Percentiles rank a stretch among this genome's conserved stretches.
phyloP scores from a whole-genome alignment of 192 early-diverging fungal species.

The Coemansia guatemalensis region DNA sequence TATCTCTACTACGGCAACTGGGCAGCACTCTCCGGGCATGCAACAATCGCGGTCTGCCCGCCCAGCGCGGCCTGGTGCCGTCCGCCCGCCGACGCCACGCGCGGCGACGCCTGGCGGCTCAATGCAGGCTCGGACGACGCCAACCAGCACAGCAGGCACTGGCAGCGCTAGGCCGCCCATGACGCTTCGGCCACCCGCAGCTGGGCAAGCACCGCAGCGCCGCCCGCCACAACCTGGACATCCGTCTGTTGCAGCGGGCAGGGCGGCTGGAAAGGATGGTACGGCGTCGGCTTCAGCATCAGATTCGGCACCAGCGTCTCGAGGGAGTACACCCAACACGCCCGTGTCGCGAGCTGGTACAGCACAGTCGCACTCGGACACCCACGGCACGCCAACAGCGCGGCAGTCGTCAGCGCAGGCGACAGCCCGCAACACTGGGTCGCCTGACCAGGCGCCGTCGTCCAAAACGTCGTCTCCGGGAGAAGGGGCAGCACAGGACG shows the following conservation, averaged over 20 bases:
- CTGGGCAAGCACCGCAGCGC: slow-evolving; percentile 10
- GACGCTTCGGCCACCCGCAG: not conserved
- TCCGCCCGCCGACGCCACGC: slow-evolving; percentile 3
- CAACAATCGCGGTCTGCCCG: slow-evolving; percentile 9
- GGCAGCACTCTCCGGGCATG: slow-evolving; percentile 4
- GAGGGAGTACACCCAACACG: slow-evolving; percentile 35
- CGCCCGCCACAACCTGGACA: slow-evolving; percentile 3
- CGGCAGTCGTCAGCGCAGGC: not conserved
- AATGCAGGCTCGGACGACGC: not conserved
- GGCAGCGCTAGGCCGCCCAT: not conserved
- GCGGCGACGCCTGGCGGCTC: slow-evolving; percentile 4
- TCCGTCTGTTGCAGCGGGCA: not conserved
- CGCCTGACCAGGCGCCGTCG: not conserved
- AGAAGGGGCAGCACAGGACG: not conserved
- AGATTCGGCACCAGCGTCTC: slow-evolving; percentile 25
- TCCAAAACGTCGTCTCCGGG: not conserved
- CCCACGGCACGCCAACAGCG: not conserved
- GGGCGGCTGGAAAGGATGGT: not conserved
- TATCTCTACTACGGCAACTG: not conserved
- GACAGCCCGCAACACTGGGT: not conserved
- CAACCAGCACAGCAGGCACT: not conserved
- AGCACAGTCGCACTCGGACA: not conserved
- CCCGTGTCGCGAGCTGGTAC: slow-evolving; percentile 6
- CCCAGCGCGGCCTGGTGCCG: slow-evolving; percentile 15
- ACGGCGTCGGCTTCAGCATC: slow-evolving; percentile 11